Percentiles rank a stretch among this genome's conserved stretches.
phyloP scores from a whole-genome alignment of 495 filamentous ascomycete genomes.

The Bacidia gigantensis region DNA sequence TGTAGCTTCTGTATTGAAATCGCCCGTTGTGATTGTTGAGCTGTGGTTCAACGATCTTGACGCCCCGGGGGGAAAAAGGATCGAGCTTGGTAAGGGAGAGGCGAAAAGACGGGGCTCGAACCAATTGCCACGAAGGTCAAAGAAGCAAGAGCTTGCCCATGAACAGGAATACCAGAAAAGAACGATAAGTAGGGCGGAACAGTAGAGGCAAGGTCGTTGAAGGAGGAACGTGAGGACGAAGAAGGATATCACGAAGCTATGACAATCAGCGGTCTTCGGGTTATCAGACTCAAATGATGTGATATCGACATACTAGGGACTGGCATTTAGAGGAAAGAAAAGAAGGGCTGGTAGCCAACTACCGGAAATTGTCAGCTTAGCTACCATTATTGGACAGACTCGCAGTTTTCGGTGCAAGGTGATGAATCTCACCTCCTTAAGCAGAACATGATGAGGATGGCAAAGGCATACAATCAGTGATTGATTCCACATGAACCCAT shows the following conservation, averaged over 20 bases:
- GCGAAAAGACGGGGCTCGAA: constrained; percentile 51
- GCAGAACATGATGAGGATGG: constrained; percentile 1
- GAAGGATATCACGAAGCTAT: constrained; percentile 80
- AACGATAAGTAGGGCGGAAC: constrained; percentile 74
- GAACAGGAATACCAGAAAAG: constrained; percentile 82
- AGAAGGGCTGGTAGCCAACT: constrained; percentile 31
- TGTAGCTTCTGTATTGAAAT: constrained; percentile 29
- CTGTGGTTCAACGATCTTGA: constrained; percentile 3
- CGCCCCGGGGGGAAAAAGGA: constrained; percentile 4
- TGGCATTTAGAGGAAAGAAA: constrained; percentile 56
- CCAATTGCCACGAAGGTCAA: constrained; percentile 73
- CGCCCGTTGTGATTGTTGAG: constrained; percentile 19
- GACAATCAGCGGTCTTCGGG: constrained; percentile 18
- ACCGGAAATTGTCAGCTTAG: background rate
- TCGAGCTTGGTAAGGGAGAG: constrained; percentile 18
- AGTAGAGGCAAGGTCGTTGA: constrained; percentile 82
- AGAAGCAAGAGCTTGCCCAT: constrained; percentile 83
- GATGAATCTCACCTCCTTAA: constrained; percentile 1
- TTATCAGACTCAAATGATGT: constrained; percentile 18
- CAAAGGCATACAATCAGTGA: too few species aligned
- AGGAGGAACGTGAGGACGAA: constrained; percentile 82
- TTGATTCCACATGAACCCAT: too few species aligned
- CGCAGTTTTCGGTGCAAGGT: background rate
- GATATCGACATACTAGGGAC: constrained; percentile 30
- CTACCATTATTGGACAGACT: background rate